Evolutionary conservation across 2,329 filamentous ascomycete genomes (phyloP).

Genomic region (Sporothrix curviconia): DNA sequence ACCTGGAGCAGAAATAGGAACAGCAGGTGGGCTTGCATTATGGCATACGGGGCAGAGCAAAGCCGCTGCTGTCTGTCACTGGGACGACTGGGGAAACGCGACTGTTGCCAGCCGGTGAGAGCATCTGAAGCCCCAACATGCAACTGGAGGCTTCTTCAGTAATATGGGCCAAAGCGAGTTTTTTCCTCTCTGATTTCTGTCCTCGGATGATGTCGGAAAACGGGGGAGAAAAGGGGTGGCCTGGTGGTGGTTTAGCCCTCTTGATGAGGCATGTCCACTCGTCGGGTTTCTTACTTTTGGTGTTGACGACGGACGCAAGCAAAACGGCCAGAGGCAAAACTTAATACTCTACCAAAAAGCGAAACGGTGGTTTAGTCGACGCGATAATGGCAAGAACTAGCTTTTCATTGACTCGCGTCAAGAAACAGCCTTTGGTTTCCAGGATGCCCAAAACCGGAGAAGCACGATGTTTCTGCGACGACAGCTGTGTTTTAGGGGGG

Average conservation of each 20-base stretch:
- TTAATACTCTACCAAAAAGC: neutral
- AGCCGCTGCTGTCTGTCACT: too few species aligned
- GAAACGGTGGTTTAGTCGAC: neutral
- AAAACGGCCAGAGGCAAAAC: neutral
- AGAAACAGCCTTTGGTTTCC: neutral
- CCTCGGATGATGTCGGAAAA: constrained; percentile 15
- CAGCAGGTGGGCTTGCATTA: neutral
- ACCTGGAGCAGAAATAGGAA: neutral
- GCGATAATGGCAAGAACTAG: neutral
- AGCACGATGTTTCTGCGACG: too few species aligned
- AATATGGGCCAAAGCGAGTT: neutral
- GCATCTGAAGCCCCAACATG: neutral
- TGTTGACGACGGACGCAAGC: neutral
- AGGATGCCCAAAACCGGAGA: too few species aligned
- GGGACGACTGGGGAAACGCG: neutral
- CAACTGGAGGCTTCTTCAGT: neutral
- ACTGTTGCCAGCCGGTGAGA: neutral
- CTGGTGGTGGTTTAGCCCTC: constrained; percentile 5
- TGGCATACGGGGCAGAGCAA: neutral
- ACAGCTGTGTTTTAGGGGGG: neutral
- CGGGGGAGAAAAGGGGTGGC: neutral
- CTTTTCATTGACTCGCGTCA: neutral
- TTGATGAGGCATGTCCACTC: constrained; percentile 8
- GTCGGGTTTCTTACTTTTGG: neutral
- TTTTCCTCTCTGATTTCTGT: neutral